phyloP scores from a whole-genome alignment of 1,139 yeast species.

The Debaryomyces sp. region DNA sequence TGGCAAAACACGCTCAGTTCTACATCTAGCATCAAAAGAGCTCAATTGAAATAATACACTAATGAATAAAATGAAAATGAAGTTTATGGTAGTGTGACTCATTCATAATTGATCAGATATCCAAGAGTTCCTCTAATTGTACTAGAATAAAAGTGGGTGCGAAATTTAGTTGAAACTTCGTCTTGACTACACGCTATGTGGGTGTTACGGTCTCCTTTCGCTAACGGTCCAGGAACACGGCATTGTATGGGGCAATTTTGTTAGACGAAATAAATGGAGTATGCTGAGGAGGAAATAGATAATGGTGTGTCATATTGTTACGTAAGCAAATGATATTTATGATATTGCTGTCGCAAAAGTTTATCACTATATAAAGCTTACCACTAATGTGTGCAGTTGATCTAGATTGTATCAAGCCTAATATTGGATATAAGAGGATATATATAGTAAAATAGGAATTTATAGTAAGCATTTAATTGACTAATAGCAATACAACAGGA shows the following conservation, averaged over 20 bases:
- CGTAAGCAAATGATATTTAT: not conserved
- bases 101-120: not conserved
- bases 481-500: not conserved
- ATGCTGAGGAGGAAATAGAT: not conserved
- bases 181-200: not conserved
- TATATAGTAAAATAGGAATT: not conserved
- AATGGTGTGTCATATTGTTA: not conserved
- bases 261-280: not conserved
- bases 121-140: not conserved
- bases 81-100: not conserved
- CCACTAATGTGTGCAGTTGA: not conserved
- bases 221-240: not conserved
- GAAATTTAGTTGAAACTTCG: not conserved
- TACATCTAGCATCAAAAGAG: not conserved
- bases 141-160: not conserved
- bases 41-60: not conserved
- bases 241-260: not conserved
- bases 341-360: not conserved
- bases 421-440: not conserved
- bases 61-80: not conserved
- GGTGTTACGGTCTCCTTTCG: not conserved
- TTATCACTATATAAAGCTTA: not conserved
- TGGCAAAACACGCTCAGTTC: not conserved
- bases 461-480: not conserved
- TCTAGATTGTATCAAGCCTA: not conserved